Evolutionary conservation across 371 early-diverging fungal species (phyloP), one percentile per base, ranked within the genome.

Genomic region (Mortierella sp.): DNA sequence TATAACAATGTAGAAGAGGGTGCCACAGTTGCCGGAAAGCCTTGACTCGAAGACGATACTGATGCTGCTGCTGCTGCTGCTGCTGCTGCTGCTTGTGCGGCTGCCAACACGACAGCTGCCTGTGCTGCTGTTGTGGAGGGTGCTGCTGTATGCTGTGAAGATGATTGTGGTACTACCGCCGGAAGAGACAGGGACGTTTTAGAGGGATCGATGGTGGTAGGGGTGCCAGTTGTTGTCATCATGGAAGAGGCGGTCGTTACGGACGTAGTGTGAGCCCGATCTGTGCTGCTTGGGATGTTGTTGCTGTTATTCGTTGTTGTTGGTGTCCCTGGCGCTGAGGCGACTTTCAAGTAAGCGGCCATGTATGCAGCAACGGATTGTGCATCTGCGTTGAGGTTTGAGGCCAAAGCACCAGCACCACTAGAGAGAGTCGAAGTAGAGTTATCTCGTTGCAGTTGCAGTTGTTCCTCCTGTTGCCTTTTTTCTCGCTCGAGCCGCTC

Each of bases 331-430:
- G 75, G 26, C 44, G 71, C 48, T 31, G 80, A 74, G 3, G 80
- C 76, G 16, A 78, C 53, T 6, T 67, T 75, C 74, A 86, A 77
- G 74, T 79, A 79, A 5, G 82, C 82, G 3, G 81, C 81, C 86
- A 86, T 86, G 72, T 86, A 86, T 14, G 86, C 86, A 43, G 86
- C 86, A 10, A 86, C 82, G 48, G 81, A 81, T 31, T 81, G 82
- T 3, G 82, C 86, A 51, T 86, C 86, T 10, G 76, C 75, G 16
- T 76, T 76, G 71, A 86, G 77, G 8, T 43, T 53, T 44, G 75
- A 43, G 46, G 48, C 3, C 16, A 59, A 31, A 28, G 31, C 10
- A 9, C 2, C 31, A n/a, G 14, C 37, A 57, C 19, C 44, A 9
- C 11, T 8, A 21, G 44, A 14, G 31, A 46, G 69, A 26, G 72